A percentile compares a stretch with the other conserved stretches of the same genome.
Evolutionary conservation across 148 eudicot genomes (phyloP).

Genomic region (Camellia japonica): DNA sequence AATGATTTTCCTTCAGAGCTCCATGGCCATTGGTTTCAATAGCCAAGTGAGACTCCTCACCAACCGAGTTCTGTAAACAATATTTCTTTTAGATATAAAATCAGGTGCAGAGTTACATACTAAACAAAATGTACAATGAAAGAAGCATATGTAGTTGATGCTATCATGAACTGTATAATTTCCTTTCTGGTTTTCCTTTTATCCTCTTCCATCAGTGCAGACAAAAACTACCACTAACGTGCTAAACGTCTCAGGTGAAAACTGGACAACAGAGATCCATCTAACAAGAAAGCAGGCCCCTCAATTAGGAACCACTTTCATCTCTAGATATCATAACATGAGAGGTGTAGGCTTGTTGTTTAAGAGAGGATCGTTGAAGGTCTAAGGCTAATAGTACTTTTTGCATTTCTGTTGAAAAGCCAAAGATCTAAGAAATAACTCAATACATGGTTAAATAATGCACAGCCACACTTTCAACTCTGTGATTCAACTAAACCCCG

Average conservation of each 20-base stretch:
- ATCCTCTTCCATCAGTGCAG: not conserved
- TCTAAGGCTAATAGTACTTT: not conserved
- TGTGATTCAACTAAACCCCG: not conserved
- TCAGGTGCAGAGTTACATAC: not conserved
- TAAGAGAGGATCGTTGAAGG: not conserved
- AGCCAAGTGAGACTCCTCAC: conserved; percentile 96
- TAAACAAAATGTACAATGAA: not conserved
- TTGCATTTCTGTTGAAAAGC: not conserved
- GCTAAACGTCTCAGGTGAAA: not conserved
- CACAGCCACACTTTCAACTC: not conserved
- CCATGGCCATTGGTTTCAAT: conserved; percentile 99
- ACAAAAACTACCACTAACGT: not conserved
- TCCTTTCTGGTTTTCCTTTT: not conserved
- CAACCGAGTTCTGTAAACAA: conserved; percentile 66
- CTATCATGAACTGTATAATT: not conserved
- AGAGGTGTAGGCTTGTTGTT: not conserved
- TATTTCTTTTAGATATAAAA: not conserved
- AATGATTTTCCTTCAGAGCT: conserved; percentile 94
- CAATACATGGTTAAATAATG: not conserved
- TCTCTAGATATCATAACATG: not conserved
- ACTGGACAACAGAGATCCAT: not conserved
- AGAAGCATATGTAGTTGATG: not conserved
- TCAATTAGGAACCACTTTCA: not conserved
- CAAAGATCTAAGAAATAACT: not conserved
- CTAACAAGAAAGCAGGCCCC: not conserved